Evolutionary conservation across 2,329 filamentous ascomycete species (phyloP).

Genomic region (Fusarium metavorans): DNA sequence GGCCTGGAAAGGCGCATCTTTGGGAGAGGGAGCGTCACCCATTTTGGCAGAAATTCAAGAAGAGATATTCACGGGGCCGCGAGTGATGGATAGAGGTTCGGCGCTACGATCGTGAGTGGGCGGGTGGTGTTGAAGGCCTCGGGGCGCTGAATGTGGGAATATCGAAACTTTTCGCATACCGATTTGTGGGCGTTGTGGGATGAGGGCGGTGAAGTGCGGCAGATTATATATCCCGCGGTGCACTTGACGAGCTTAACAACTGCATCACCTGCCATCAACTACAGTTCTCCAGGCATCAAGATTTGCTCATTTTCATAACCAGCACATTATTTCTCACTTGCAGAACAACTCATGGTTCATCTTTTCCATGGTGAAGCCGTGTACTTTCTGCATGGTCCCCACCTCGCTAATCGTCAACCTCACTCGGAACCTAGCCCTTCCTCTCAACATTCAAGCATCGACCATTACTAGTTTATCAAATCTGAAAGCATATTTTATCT

Average conservation of each 20-base stretch:
- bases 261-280: neutral
- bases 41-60: conserved; percentile 57
- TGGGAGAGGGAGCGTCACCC: conserved; percentile 66
- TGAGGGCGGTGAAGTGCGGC: conserved; percentile 53
- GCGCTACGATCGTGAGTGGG: conserved; percentile 42
- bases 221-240: conserved; percentile 45
- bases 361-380: neutral
- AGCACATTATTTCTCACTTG: neutral
- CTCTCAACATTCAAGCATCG: neutral
- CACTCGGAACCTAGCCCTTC: neutral
- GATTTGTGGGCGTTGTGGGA: conserved; percentile 61
- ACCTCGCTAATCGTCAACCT: neutral
- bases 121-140: conserved; percentile 45
- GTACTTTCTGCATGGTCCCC: neutral
- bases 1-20: conserved; percentile 81
- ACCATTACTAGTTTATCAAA: neutral
- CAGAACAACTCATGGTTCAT: neutral
- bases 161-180: conserved; percentile 57
- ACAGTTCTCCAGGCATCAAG: neutral
- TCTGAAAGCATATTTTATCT: conserved; percentile 22
- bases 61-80: conserved; percentile 40
- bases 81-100: conserved; percentile 41
- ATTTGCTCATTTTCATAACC: neutral
- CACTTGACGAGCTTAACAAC: conserved; percentile 5
- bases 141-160: conserved; percentile 51